Evolutionary conservation across 192 early-diverging fungal species (phyloP).

Genomic region (Neocallimastix lanati): DNA sequence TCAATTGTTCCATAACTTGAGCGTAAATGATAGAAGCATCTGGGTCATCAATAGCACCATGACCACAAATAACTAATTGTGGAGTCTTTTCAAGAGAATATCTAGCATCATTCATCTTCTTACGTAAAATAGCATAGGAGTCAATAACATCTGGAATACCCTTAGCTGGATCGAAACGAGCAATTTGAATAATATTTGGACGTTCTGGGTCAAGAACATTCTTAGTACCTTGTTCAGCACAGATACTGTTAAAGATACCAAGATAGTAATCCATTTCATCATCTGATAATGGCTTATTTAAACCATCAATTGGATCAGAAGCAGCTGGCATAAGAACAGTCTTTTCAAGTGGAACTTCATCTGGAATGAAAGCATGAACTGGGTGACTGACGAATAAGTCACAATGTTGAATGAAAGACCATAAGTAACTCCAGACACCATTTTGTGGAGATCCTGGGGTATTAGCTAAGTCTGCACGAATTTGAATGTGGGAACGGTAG

Average conservation of each 20-base stretch:
- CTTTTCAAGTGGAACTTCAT: conserved; percentile 37
- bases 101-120: conserved; percentile 20
- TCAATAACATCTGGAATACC: conserved; percentile 29
- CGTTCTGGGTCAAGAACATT: conserved; percentile 9
- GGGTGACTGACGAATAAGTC: conserved; percentile 71
- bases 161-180: conserved; percentile 70
- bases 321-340: conserved; percentile 51
- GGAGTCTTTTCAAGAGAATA: conserved; percentile 37
- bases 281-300: conserved; percentile 48
- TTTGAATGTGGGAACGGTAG: conserved; percentile 62
- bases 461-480: conserved; percentile 50
- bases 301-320: conserved; percentile 63
- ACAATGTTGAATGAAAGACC: conserved; percentile 46
- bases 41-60: conserved; percentile 68
- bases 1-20: conserved; percentile 23
- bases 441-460: conserved; percentile 42
- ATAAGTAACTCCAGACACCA: conserved; percentile 58
- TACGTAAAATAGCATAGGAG: conserved; percentile 44
- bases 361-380: conserved; percentile 51
- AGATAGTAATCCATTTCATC: conserved; percentile 33
- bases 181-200: conserved; percentile 65
- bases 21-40: conserved; percentile 53
- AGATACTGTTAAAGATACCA: conserved; percentile 51
- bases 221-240: conserved; percentile 31
- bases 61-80: conserved; percentile 56